Evolutionary conservation across 257 asterid genomes (phyloP).

Genomic region (Cordia subcordata): DNA sequence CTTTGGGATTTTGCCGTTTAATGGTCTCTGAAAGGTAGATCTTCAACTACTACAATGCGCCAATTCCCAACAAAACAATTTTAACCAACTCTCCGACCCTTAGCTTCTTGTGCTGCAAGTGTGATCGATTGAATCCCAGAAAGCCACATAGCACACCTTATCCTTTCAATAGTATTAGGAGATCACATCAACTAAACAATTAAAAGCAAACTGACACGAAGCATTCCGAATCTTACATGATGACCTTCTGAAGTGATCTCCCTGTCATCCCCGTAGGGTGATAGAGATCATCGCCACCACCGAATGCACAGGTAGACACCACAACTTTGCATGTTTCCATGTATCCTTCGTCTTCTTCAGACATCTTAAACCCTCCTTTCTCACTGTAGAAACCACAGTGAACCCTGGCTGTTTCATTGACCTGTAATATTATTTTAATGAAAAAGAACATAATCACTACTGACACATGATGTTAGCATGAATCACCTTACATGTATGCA

Average conservation of each 20-base stretch:
- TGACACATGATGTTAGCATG: neutral
- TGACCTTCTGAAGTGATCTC: constrained; percentile 37
- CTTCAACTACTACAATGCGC: constrained; percentile 72
- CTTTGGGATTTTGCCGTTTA: constrained; percentile 98
- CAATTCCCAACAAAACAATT: constrained; percentile 72
- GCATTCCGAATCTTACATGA: neutral
- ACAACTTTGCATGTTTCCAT: constrained; percentile 78
- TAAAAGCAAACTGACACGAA: constrained; percentile 2
- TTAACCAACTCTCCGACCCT: constrained; percentile 60
- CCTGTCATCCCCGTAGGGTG: constrained; percentile 75
- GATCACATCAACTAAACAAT: neutral
- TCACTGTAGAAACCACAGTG: constrained; percentile 84
- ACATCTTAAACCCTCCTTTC: constrained; percentile 77
- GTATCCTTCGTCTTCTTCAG: constrained; percentile 66
- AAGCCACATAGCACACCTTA: constrained; percentile 95
- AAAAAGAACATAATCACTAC: neutral
- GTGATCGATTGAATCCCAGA: constrained; percentile 98
- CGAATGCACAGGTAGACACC: constrained; percentile 98
- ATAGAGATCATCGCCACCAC: constrained; percentile 98
- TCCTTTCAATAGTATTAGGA: constrained; percentile 12
- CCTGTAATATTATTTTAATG: constrained; percentile 40
- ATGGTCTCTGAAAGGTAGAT: constrained; percentile 73
- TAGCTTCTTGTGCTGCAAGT: constrained; percentile 68
- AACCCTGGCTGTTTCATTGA: constrained; percentile 40
- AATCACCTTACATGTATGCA: too few species aligned